Conservation (phyloP, 2,329 filamentous ascomycete species). For the Emmonsiellopsis sp. region DNA sequence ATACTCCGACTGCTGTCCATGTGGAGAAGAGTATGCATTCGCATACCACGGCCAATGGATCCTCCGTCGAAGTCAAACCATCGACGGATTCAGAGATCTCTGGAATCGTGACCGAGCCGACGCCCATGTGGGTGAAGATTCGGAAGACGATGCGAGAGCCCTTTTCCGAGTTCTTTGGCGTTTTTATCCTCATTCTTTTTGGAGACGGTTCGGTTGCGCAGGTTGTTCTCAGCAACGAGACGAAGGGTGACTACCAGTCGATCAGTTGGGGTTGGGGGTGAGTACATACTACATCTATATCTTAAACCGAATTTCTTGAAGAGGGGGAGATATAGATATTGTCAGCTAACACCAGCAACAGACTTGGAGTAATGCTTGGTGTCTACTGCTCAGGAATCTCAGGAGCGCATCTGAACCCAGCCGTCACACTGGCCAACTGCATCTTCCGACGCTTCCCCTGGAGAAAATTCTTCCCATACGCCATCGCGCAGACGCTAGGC, state of each 20-base stretch:
- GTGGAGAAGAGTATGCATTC: neutral
- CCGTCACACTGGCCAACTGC: slow-evolving; percentile 61
- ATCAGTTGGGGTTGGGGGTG: slow-evolving; percentile 44
- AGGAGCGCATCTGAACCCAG: slow-evolving; percentile 60
- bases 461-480: slow-evolving; percentile 60
- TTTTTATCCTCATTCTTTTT: slow-evolving; percentile 59
- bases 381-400: slow-evolving; percentile 52
- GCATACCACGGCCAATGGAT: neutral
- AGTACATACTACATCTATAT: slow-evolving; percentile 10
- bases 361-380: slow-evolving; percentile 59
- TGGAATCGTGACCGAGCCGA: no score
- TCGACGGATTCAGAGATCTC: neutral
- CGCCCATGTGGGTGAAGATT: slow-evolving; percentile 44
- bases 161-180: slow-evolving; percentile 59
- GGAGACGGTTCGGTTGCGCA: slow-evolving; percentile 64
- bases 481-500: slow-evolving; percentile 56
- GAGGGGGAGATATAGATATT: neutral
- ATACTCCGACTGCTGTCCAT: neutral
- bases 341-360: slow-evolving; percentile 16
- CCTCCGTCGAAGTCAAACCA: neutral
- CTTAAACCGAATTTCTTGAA: neutral
- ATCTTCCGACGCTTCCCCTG: slow-evolving; percentile 60
- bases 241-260: slow-evolving; percentile 41
- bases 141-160: slow-evolving; percentile 46
- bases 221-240: slow-evolving; percentile 47